Evolutionary conservation across 129 eudicot species (phyloP).

Genomic region (Sambucus nigra): DNA sequence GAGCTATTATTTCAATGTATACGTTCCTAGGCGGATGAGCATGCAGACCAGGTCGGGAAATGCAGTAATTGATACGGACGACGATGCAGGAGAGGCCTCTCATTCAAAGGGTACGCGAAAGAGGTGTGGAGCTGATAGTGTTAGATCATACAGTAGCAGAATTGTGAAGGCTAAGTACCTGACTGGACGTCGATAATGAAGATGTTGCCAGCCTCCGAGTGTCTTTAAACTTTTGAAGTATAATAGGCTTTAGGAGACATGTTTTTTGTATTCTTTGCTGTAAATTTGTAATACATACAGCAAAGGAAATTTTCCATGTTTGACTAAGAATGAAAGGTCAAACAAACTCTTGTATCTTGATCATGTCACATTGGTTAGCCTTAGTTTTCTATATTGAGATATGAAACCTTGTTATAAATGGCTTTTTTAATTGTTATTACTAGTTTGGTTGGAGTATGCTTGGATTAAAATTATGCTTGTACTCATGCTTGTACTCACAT

Average conservation of each 20-base stretch:
- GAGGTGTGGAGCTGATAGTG: constrained; percentile 24
- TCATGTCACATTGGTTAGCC: not conserved
- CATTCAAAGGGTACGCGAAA: constrained; percentile 26
- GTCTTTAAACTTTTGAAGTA: not conserved
- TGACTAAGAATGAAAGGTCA: not conserved
- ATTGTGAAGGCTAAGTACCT: constrained; percentile 12
- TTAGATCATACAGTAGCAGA: constrained; percentile 5
- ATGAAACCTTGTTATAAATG: too few species aligned
- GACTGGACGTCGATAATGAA: constrained; percentile 17
- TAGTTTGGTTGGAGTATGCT: too few species aligned
- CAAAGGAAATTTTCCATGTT: not conserved
- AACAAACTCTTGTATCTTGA: not conserved
- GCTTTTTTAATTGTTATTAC: too few species aligned
- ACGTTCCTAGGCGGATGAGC: constrained; percentile 45
- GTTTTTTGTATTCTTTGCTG: not conserved
- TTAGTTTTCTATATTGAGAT: too few species aligned
- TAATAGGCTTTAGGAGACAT: too few species aligned
- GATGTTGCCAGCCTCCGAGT: not conserved
- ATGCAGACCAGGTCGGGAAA: constrained; percentile 33
- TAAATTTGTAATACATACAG: not conserved
- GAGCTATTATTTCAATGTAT: constrained; percentile 51
- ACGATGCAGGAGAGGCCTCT: constrained; percentile 23
- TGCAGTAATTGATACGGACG: constrained; percentile 29
- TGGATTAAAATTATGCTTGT: too few species aligned
- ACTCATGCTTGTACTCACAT: too few species aligned